Evolutionary conservation across 495 filamentous ascomycete species (phyloP).

Genomic region (Xanthoparmelia taractica): DNA sequence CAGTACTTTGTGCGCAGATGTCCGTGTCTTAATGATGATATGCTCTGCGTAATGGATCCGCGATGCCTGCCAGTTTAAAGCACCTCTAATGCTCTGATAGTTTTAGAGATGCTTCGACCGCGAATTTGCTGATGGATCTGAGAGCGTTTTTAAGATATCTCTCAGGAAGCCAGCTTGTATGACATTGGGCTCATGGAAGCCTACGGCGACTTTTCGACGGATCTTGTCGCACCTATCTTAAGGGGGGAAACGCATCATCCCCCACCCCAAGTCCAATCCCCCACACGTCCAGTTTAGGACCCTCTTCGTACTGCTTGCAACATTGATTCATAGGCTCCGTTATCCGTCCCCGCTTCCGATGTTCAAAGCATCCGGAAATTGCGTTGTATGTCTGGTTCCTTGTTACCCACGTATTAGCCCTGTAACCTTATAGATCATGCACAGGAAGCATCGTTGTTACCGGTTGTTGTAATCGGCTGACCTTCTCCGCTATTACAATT

Average conservation of each 20-base stretch:
- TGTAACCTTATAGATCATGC: constrained; percentile 28
- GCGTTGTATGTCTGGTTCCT: constrained; percentile 26
- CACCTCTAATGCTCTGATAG: constrained; percentile 45
- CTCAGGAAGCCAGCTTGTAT: constrained; percentile 48
- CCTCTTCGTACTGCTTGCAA: constrained; percentile 28
- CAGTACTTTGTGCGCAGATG: no score
- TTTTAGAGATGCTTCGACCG: constrained; percentile 29
- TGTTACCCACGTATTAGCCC: constrained; percentile 26
- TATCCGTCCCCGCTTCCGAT: constrained; percentile 33
- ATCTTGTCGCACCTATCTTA: constrained; percentile 55
- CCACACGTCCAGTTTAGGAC: constrained; percentile 23
- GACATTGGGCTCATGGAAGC: constrained; percentile 41
- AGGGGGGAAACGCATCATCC: no score
- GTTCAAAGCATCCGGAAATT: constrained; percentile 38
- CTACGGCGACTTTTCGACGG: constrained; percentile 45
- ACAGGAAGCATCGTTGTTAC: constrained; percentile 27
- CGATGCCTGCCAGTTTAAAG: constrained; percentile 36
- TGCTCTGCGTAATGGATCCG: constrained; percentile 46
- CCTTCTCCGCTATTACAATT: constrained; percentile 24
- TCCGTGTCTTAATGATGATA: no score
- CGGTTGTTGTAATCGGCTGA: constrained; percentile 21
- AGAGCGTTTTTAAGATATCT: constrained; percentile 35
- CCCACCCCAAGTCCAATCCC: constrained; percentile 33
- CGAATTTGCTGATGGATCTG: constrained; percentile 31
- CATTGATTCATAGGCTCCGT: constrained; percentile 29